Base-by-base conservation (phyloP, 306 rosid species). In the Sindora glabra region DNA sequence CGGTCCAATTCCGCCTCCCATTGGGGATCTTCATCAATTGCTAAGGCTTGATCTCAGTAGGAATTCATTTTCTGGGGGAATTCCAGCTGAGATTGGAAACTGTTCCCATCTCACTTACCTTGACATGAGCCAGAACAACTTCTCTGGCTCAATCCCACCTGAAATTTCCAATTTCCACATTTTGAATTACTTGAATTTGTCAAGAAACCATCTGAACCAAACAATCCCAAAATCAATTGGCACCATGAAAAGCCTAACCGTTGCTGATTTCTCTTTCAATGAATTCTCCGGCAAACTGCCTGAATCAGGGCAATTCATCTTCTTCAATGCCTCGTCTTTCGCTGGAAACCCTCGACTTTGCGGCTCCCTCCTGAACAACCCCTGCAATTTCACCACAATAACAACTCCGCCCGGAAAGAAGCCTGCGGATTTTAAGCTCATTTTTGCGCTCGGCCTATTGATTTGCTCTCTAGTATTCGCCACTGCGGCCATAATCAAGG, bases 201-300 rank as follows among this genome's bases (percentile, higher is more conserved):
- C 95, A 23, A 75, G 86, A 65, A 87, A 87, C 80, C 81, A 84
- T 75, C 53, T 87, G 71, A 84, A 64, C 78, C 78, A 77, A 64
- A 50, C 59, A 69, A 87, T 87, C 27, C 91, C 95, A 27, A 74
- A 54, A 40, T 81, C 83, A 27, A 75, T 87, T 0, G 92, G 86
- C 5, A 59, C 81, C 60, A 76, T 89, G 86, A 89, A 82, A 65
- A 84, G 92, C 76, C 97, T 89, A 73, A 89, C 89, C 1, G 74
- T 68, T 50, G 97, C 97, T 0, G 97, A 89, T 75, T 89, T 89
- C 79, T 89, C 97, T 77, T 89, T 89, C 89, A 89, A 89, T 25
- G 87, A 89, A 26, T 72, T 89, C 55, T 75, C 88, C 0, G 97
- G 97, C 0, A 81, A 78, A 62, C 68, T 89, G 38, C 95, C 97